Conservation (phyloP, 768 basidiomycete genomes). For the Termitomyces sp. region DNA sequence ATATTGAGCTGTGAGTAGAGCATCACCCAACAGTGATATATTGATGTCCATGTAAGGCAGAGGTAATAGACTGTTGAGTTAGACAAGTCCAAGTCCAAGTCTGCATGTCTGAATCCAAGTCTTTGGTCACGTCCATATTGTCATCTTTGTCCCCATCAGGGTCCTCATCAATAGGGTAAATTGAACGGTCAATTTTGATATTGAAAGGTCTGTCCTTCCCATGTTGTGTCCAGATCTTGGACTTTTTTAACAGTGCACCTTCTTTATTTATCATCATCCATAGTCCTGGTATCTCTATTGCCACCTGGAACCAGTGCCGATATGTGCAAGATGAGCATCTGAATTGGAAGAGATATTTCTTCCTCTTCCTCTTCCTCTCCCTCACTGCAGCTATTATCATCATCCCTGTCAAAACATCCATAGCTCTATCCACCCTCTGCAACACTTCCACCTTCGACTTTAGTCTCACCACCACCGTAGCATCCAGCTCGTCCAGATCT, state of each 20-base stretch:
- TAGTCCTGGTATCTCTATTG: conserved; percentile 46
- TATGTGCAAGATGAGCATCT: conserved; percentile 58
- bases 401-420: conserved; percentile 13
- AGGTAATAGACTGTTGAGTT: not conserved
- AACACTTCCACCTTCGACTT: conserved; percentile 14
- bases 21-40: conserved; percentile 17
- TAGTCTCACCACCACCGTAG: conserved; percentile 6
- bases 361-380: conserved; percentile 4
- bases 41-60: conserved; percentile 5
- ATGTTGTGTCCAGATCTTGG: conserved; percentile 42
- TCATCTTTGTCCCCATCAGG: conserved; percentile 22
- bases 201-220: conserved; percentile 49
- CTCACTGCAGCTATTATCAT: conserved; percentile 6
- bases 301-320: conserved; percentile 49
- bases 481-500: conserved; percentile 6
- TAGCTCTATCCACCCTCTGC: conserved; percentile 17
- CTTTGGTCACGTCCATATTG: not conserved
- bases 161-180: conserved; percentile 15
- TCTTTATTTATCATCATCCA: conserved; percentile 44
- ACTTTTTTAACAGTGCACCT: conserved; percentile 37
- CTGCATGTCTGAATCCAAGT: not conserved
- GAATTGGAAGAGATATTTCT: conserved; percentile 29
- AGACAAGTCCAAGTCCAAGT: too few relatives aligned
- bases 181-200: conserved; percentile 42
- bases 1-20: too few relatives aligned